phyloP scores from a whole-genome alignment of 2,329 filamentous ascomycete genomes.

The Fusarium cicatricum region DNA sequence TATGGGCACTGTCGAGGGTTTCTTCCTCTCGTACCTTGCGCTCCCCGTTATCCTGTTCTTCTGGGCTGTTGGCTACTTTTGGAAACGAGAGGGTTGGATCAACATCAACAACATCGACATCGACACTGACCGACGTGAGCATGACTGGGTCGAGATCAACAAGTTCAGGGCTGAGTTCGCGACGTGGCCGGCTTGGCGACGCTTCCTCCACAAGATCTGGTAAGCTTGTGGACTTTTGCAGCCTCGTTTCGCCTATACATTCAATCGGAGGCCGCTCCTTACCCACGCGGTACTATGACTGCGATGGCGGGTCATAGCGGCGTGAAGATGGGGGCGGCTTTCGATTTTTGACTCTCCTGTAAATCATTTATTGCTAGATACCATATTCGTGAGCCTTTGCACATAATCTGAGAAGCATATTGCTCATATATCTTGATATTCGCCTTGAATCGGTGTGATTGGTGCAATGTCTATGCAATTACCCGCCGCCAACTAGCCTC shows the following conservation, averaged over 20 bases:
- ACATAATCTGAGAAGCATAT: not conserved
- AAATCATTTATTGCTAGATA: constrained; percentile 37
- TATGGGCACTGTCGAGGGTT: constrained; percentile 55
- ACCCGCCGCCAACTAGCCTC: too few relatives aligned
- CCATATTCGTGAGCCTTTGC: constrained; percentile 19
- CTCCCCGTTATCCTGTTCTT: constrained; percentile 63
- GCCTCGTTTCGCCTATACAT: not conserved
- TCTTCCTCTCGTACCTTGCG: constrained; percentile 65
- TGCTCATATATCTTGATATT: not conserved
- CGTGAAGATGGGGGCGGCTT: constrained; percentile 1
- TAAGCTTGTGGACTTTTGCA: constrained; percentile 35
- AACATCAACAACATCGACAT: constrained; percentile 69
- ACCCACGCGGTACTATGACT: not conserved
- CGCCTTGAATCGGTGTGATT: not conserved
- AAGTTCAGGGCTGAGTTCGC: constrained; percentile 59
- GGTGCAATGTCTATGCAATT: too few relatives aligned
- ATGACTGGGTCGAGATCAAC: constrained; percentile 72
- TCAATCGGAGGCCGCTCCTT: not conserved
- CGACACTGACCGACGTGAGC: constrained; percentile 70
- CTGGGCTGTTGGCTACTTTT: constrained; percentile 66
- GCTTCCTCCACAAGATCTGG: constrained; percentile 49
- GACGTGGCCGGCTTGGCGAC: constrained; percentile 61
- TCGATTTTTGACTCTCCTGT: constrained; percentile 20
- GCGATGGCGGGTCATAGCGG: not conserved
- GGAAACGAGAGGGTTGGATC: constrained; percentile 72